phyloP scores from a whole-genome alignment of 441 rosid species.

The Pelargonium myrrhifolium region DNA sequence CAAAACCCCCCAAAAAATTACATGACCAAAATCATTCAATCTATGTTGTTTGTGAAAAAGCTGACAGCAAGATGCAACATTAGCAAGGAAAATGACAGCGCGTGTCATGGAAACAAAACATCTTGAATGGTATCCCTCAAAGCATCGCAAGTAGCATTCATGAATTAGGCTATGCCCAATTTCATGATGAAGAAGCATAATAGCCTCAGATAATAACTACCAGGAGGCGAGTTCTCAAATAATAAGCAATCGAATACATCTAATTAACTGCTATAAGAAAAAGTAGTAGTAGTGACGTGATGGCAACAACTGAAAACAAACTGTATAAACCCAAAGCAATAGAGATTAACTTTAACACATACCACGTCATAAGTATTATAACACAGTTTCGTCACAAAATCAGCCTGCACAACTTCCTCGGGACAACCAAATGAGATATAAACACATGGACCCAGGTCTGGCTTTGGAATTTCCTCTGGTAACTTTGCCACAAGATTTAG shows the following conservation, averaged over 20 bases:
- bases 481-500: slow-evolving; percentile 67
- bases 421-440: slow-evolving; percentile 74
- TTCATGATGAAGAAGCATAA: neutral
- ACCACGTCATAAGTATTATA: slow-evolving; percentile 74
- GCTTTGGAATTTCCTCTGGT: slow-evolving; percentile 39
- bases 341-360: slow-evolving; percentile 15
- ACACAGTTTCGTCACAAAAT: slow-evolving; percentile 57
- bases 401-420: slow-evolving; percentile 46
- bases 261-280: neutral
- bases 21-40: slow-evolving; percentile 19
- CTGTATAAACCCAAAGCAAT: slow-evolving; percentile 11
- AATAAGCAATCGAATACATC: too few relatives aligned
- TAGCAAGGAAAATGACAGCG: neutral
- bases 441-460: slow-evolving; percentile 73
- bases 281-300: neutral
- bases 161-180: neutral
- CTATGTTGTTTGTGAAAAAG: neutral
- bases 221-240: neutral
- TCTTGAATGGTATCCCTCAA: neutral
- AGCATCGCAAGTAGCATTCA: neutral
- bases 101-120: neutral
- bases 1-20: slow-evolving; percentile 19
- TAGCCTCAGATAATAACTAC: neutral
- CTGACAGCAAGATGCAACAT: neutral
- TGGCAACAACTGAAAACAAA: slow-evolving; percentile 7